A percentile compares a stretch with the other conserved stretches of the same genome.
These are phyloP conservation scores for Fusarium abutilonis DNA, from an alignment of 2,329 filamentous ascomycete species.

Conservation along the genomic window DNA sequence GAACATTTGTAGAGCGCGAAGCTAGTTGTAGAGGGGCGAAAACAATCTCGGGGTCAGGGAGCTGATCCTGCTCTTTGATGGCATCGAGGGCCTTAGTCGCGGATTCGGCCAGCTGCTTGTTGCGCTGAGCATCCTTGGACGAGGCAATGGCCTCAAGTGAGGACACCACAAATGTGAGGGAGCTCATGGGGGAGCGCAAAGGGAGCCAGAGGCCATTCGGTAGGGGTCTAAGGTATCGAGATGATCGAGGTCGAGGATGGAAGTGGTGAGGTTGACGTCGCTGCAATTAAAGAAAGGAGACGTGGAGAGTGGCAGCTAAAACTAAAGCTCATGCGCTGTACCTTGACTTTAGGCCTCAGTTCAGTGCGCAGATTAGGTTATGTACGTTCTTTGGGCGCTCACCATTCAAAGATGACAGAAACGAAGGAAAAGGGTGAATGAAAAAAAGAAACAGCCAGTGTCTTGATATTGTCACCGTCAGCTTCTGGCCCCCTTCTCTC, in stretches of 20 bases:
- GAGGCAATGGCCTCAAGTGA: slow-evolving; percentile 91
- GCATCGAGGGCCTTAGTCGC: slow-evolving; percentile 83
- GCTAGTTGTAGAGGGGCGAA: slow-evolving; percentile 92
- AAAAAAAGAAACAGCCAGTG: slow-evolving; percentile 12
- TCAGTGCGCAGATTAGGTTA: not conserved
- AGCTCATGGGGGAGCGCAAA: slow-evolving; percentile 77
- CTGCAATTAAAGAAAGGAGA: slow-evolving; percentile 42
- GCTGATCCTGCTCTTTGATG: slow-evolving; percentile 84
- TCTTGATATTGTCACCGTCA: slow-evolving; percentile 25
- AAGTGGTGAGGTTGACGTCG: slow-evolving; percentile 32
- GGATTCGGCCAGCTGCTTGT: slow-evolving; percentile 83
- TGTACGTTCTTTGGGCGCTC: not conserved
- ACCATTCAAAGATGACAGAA: not conserved
- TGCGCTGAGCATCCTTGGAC: slow-evolving; percentile 90
- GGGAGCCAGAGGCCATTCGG: slow-evolving; percentile 58
- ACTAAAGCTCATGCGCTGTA: slow-evolving; percentile 27
- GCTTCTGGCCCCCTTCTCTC: slow-evolving; percentile 18
- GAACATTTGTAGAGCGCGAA: slow-evolving; percentile 84
- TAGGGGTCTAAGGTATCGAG: slow-evolving; percentile 21
- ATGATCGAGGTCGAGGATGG: slow-evolving; percentile 9
- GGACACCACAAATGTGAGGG: slow-evolving; percentile 93
- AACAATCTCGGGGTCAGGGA: slow-evolving; percentile 89
- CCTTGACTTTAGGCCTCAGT: slow-evolving; percentile 6
- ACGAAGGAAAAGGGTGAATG: slow-evolving; percentile 4
- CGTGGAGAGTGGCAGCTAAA: slow-evolving; percentile 21